Percentiles rank a stretch among this genome's conserved stretches.
Evolutionary conservation across 192 early-diverging fungal genomes (phyloP).

Genomic region (Anaeromyces robustus): DNA sequence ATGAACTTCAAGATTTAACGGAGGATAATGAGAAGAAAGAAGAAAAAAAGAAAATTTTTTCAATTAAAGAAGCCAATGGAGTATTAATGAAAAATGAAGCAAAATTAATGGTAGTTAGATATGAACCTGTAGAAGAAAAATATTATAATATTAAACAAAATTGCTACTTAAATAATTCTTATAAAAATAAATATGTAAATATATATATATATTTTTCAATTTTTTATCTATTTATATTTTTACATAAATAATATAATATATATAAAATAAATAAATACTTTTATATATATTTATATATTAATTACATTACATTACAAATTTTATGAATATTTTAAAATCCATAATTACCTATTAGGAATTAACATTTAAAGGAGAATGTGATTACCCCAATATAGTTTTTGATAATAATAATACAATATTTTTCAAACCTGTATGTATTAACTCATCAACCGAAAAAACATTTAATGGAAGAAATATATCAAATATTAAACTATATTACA

Average conservation of each 20-base stretch:
- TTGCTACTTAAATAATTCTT: slow-evolving; percentile 26
- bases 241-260: too few relatives aligned
- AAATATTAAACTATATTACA: slow-evolving; percentile 22
- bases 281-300: too few relatives aligned
- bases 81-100: slow-evolving; percentile 27
- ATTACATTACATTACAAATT: too few relatives aligned
- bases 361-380: slow-evolving; percentile 23
- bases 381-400: slow-evolving; percentile 22
- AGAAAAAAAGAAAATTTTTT: slow-evolving; percentile 22
- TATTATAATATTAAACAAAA: slow-evolving; percentile 26
- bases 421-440: slow-evolving; percentile 31
- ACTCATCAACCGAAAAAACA: slow-evolving; percentile 12
- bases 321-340: too few relatives aligned
- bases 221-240: too few relatives aligned
- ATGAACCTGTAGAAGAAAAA: slow-evolving; percentile 25
- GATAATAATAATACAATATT: slow-evolving; percentile 19
- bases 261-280: too few relatives aligned
- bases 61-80: slow-evolving; percentile 26
- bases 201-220: neutral
- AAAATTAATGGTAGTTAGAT: slow-evolving; percentile 29
- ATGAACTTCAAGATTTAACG: slow-evolving; percentile 11
- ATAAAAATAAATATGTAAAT: slow-evolving; percentile 17
- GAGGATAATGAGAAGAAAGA: slow-evolving; percentile 13
- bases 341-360: slow-evolving; percentile 24
- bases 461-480: slow-evolving; percentile 24